These are phyloP conservation scores for Sphagnum fallax DNA, from an alignment of 228 moss, liverwort and hornwort species.

Conservation along the genomic window DNA sequence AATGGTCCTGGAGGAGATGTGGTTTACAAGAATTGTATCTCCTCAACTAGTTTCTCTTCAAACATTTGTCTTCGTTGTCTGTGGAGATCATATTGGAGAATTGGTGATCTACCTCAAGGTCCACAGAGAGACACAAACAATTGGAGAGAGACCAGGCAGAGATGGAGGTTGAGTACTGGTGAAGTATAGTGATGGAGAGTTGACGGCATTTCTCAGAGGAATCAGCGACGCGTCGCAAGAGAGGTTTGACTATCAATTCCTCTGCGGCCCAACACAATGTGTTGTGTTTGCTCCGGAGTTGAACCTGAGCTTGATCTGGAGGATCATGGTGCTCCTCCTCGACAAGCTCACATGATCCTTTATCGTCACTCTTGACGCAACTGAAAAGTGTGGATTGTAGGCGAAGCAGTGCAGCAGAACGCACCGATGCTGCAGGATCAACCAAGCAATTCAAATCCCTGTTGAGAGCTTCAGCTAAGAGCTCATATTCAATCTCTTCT, in stretches of 20 bases:
- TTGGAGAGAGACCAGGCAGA: not conserved
- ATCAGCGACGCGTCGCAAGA: conserved; percentile 71
- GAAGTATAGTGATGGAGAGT: conserved; percentile 49
- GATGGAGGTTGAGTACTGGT: conserved; percentile 23
- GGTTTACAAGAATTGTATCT: too few species aligned
- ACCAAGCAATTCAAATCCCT: conserved; percentile 65
- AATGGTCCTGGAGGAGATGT: too few species aligned
- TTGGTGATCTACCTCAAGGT: too few species aligned
- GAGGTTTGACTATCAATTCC: conserved; percentile 65
- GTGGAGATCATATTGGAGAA: not conserved
- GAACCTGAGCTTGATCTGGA: conserved; percentile 20
- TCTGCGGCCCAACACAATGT: conserved; percentile 68
- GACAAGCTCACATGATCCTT: not conserved
- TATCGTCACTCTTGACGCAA: too few species aligned
- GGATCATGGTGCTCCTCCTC: not conserved
- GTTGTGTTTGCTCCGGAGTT: conserved; percentile 7
- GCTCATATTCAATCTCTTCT: conserved; percentile 25
- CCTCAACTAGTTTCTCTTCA: too few species aligned
- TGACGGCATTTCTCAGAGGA: conserved; percentile 73
- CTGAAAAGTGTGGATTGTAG: conserved; percentile 38
- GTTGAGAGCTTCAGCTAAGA: conserved; percentile 37
- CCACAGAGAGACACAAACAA: too few species aligned
- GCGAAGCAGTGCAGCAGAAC: conserved; percentile 62
- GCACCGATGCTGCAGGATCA: conserved; percentile 36
- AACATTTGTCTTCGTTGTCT: not conserved